A percentile compares a stretch with the other conserved stretches of the same genome.
phyloP scores from a whole-genome alignment of 805 yeast genomes.

The Brettanomyces bruxellensis region DNA sequence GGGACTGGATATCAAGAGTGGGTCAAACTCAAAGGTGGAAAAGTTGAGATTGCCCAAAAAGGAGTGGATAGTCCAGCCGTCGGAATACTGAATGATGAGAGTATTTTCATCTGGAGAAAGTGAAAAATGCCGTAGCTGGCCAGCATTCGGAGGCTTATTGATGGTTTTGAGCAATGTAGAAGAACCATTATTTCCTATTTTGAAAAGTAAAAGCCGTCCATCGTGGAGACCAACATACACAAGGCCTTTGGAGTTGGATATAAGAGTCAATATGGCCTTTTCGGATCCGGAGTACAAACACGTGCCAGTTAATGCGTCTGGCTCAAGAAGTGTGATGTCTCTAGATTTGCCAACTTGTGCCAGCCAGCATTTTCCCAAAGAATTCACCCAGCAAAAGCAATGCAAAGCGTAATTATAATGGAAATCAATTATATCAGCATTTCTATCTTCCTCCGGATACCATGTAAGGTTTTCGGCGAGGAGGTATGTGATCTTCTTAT shows the following conservation, averaged over 20 bases:
- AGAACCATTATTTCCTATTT: slow-evolving; percentile 26
- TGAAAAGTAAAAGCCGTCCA: slow-evolving; percentile 29
- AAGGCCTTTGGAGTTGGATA: slow-evolving; percentile 32
- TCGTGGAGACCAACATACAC: slow-evolving; percentile 30
- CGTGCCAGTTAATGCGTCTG: slow-evolving; percentile 5
- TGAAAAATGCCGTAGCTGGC: slow-evolving; percentile 20
- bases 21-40: slow-evolving; percentile 30
- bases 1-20: slow-evolving; percentile 12
- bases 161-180: slow-evolving; percentile 23
- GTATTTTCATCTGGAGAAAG: slow-evolving; percentile 21
- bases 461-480: slow-evolving; percentile 24
- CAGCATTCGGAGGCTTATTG: slow-evolving; percentile 28
- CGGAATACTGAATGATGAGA: slow-evolving; percentile 17
- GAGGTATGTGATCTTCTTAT: slow-evolving; percentile 16
- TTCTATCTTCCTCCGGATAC: slow-evolving; percentile 15
- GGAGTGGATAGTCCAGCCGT: slow-evolving; percentile 42
- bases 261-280: slow-evolving; percentile 16
- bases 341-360: slow-evolving; percentile 6
- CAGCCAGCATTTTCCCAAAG: slow-evolving; percentile 22
- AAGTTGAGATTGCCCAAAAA: slow-evolving; percentile 37
- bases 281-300: neutral
- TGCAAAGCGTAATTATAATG: slow-evolving; percentile 16
- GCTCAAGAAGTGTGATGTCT: neutral
- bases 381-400: slow-evolving; percentile 23
- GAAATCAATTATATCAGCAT: slow-evolving; percentile 9